Evolutionary conservation across 805 yeast species (phyloP).

Genomic region (Komagataella kurtzmanii): DNA sequence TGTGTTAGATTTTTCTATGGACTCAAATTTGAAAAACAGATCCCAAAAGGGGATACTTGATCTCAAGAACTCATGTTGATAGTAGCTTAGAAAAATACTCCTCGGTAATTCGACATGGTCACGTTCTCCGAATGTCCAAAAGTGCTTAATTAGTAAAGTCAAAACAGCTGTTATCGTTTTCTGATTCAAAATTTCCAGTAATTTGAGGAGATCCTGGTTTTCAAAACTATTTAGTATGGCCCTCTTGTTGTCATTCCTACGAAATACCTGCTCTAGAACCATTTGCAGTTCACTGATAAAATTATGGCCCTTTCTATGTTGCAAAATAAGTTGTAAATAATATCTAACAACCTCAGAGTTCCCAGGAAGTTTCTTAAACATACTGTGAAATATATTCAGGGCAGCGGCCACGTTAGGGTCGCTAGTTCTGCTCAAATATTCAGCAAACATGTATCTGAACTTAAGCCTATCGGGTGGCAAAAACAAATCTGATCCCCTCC

Average conservation of each 20-base stretch:
- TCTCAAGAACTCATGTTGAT: slow-evolving; percentile 18
- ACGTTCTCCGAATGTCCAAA: slow-evolving; percentile 10
- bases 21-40: slow-evolving; percentile 40
- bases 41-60: slow-evolving; percentile 41
- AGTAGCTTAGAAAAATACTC: slow-evolving; percentile 11
- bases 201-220: slow-evolving; percentile 7
- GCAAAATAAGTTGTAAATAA: slow-evolving; percentile 3
- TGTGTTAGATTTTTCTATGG: slow-evolving; percentile 24
- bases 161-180: slow-evolving; percentile 11
- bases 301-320: neutral
- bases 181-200: slow-evolving; percentile 6
- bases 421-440: slow-evolving; percentile 8
- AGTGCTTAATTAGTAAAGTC: slow-evolving; percentile 12
- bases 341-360: slow-evolving; percentile 7
- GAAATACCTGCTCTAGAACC: neutral
- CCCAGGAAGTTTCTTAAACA: slow-evolving; percentile 6
- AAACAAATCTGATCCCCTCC: slow-evolving; percentile 31
- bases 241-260: neutral
- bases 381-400: slow-evolving; percentile 7
- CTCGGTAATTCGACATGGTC: slow-evolving; percentile 11
- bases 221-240: neutral
- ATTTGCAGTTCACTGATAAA: neutral
- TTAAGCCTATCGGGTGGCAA: slow-evolving; percentile 14
- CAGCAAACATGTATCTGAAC: slow-evolving; percentile 16
- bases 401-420: slow-evolving; percentile 9